Evolutionary conservation across 2,329 filamentous ascomycete genomes (phyloP), one percentile per base, ranked within the genome.

Genomic region (Aspergillus ochraceoroseus): DNA sequence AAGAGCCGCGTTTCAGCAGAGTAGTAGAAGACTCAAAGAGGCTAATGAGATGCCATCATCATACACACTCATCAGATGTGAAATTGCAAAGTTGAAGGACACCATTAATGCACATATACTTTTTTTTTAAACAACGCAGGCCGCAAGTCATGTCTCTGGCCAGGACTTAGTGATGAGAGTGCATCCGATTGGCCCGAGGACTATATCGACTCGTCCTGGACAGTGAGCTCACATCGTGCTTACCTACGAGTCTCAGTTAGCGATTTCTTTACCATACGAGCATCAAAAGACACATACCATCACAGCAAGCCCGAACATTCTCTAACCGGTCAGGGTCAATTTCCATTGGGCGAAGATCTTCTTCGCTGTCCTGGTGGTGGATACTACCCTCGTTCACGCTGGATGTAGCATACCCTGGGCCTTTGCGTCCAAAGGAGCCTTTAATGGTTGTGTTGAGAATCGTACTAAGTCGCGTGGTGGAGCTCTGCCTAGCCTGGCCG

Each of bases 291-390:
- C n/a, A 22, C 83, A 77, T 75, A 90, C 89, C 92, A 76, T 96
- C 92, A 66, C 92, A 98, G 70, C 92, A 98, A 44, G 90, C 89
- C 60, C 92, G 77, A 50, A 98, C 92, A 63, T 98, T 95, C 73
- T 96, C 90, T 56, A 96, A 74, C 47, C 82, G 76, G 59, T 89
- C 85, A 17, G 82, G 73, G 52, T 89, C 85, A 38, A 80, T 73
- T 48, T 78, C 63, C 49, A 89, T 80, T 49, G 82, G 76, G 41
- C 87, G 75, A 42, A 95, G 63, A 59, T 95, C 87, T 63, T 95
- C 87, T 2, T 85, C 85, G 55, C 83, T 87, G 59, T 90, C 85
- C 49, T 83, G 80, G 11, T 57, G 62, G 30, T 61, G 62, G 12
- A 65, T 48, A 38, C 64, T 67, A 32, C 59, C 62, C 31, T 64